Evolutionary conservation across 192 early-diverging fungal species (phyloP), one percentile per base, ranked within the genome.

Genomic region (Spinellus fusiger): DNA sequence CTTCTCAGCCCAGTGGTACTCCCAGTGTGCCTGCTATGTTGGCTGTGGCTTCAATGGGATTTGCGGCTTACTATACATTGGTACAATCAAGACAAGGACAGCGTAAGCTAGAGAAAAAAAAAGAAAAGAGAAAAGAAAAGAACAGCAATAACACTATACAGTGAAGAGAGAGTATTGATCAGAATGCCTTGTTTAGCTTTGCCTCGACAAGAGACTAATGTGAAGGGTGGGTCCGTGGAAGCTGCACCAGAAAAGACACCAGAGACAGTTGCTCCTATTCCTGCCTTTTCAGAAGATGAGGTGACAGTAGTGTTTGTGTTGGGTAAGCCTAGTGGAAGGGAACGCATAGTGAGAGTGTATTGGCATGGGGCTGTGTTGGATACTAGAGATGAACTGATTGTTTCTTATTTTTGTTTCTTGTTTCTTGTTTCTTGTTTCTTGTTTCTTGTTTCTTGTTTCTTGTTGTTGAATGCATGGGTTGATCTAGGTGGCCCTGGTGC

Each of bases 401-500:
- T n/a, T n/a, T n/a, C n/a, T n/a, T n/a, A n/a, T n/a, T n/a, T n/a
- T n/a, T n/a, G n/a, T n/a, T n/a, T n/a, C n/a, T n/a, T n/a, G n/a
- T n/a, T n/a, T n/a, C n/a, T n/a, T n/a, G n/a, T n/a, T n/a, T n/a
- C n/a, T n/a, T n/a, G n/a, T n/a, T n/a, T n/a, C n/a, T n/a, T n/a
- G n/a, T n/a, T n/a, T n/a, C n/a, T n/a, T n/a, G n/a, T n/a, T n/a
- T n/a, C n/a, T n/a, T n/a, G n/a, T n/a, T n/a, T 54, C n/a, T 54
- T 54, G 28, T 16, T 18, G 5, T 18, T 50, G 2, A 5, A 50
- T 50, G 26, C 2, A 20, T 50, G 15, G 3, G 10, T 44, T 3
- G 18, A 6, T 2, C 3, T 12, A 44, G 81, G 81, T 59, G 90
- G 89, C 12, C 91, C 91, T 28, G 91, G 89, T 47, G 82, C 88